Percentiles rank a stretch among this genome's conserved stretches.
These are phyloP conservation scores for Hortiboletus flavorubellus DNA, from an alignment of 768 basidiomycete species.

Conservation along the genomic window DNA sequence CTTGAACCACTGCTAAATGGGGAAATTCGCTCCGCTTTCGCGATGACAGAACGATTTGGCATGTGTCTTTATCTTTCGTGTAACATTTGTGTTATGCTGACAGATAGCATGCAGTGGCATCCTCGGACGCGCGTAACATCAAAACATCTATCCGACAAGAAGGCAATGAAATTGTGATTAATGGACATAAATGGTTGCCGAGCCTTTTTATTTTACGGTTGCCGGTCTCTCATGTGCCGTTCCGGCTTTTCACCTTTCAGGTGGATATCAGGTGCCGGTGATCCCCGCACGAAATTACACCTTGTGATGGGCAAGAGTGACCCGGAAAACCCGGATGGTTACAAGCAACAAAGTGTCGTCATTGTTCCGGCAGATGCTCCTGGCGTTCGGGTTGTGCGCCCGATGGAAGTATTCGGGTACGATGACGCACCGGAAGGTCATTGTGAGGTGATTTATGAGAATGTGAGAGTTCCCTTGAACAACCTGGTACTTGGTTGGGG, in stretches of 20 bases:
- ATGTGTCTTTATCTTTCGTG: neutral
- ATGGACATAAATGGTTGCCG: constrained; percentile 90
- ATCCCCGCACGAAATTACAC: constrained; percentile 85
- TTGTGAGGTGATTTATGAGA: constrained; percentile 91
- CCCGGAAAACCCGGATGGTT: constrained; percentile 68
- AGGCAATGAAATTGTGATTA: constrained; percentile 87
- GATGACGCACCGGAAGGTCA: constrained; percentile 97
- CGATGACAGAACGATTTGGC: constrained; percentile 97
- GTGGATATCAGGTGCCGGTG: constrained; percentile 98
- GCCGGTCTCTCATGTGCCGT: constrained; percentile 12
- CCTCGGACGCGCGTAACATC: constrained; percentile 95
- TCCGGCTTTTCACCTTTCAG: constrained; percentile 35
- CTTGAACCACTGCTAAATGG: constrained; percentile 84
- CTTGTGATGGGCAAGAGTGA: constrained; percentile 96
- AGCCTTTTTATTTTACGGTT: neutral
- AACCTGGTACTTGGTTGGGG: constrained; percentile 94
- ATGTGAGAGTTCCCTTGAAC: constrained; percentile 82
- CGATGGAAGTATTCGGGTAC: constrained; percentile 91
- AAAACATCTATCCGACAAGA: constrained; percentile 81
- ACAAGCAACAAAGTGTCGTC: constrained; percentile 90
- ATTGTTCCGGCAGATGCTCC: constrained; percentile 86
- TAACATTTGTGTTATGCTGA: constrained; percentile 9
- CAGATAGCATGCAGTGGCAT: constrained; percentile 52
- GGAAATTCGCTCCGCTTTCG: constrained; percentile 90
- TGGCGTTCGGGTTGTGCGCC: constrained; percentile 87